These are phyloP conservation scores for Phialemonium atrogriseum DNA, from an alignment of 2,329 filamentous ascomycete species.

Conservation along the genomic window DNA sequence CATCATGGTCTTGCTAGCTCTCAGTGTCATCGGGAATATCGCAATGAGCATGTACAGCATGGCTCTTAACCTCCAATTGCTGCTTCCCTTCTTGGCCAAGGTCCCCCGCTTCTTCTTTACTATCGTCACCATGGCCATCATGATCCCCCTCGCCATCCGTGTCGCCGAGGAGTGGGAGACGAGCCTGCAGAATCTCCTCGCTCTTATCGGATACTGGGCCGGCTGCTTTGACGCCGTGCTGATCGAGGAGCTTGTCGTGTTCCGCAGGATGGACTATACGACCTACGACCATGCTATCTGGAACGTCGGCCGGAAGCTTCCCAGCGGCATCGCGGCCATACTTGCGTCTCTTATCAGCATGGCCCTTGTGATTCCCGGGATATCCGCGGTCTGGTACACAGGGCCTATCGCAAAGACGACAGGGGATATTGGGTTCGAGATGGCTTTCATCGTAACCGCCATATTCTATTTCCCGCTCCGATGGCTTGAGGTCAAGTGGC, in stretches of 20 bases:
- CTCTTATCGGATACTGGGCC: conserved; percentile 51
- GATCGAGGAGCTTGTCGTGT: conserved; percentile 37
- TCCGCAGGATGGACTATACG: conserved; percentile 33
- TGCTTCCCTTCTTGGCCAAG: conserved; percentile 45
- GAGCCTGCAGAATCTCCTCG: conserved; percentile 48
- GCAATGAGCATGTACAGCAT: conserved; percentile 29
- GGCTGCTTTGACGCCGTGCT: conserved; percentile 45
- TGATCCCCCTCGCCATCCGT: conserved; percentile 49
- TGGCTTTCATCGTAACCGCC: conserved; percentile 45
- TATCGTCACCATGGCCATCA: conserved; percentile 46
- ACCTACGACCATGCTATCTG: conserved; percentile 38
- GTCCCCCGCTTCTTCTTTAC: conserved; percentile 51
- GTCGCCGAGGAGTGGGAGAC: conserved; percentile 49
- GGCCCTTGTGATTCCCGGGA: conserved; percentile 47
- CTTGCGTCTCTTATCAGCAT: conserved; percentile 36
- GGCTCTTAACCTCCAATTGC: conserved; percentile 39
- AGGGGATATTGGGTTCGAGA: conserved; percentile 59
- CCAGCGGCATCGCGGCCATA: conserved; percentile 38
- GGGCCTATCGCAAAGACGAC: conserved; percentile 51
- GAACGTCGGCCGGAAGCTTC: conserved; percentile 35
- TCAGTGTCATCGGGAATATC: conserved; percentile 36
- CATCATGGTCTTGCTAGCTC: conserved; percentile 35
- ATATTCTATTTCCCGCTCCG: conserved; percentile 39
- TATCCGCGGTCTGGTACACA: conserved; percentile 53
- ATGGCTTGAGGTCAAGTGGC: conserved; percentile 28